Conservation (phyloP, 208 protist genomes). For the Blechomonas ayalai region DNA sequence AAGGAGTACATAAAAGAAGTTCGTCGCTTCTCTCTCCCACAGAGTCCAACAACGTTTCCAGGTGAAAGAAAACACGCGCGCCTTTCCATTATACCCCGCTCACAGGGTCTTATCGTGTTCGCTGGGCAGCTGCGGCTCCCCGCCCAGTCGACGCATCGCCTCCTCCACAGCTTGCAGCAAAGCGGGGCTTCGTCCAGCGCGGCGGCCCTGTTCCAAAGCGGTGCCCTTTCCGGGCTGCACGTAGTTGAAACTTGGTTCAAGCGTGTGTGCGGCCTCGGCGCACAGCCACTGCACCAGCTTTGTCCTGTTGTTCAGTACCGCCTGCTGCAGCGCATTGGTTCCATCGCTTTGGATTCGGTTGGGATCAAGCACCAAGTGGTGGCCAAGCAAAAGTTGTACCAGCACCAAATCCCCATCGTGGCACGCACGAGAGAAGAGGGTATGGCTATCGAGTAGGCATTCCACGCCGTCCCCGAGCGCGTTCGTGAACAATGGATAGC, state of each 20-base stretch:
- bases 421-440: slow-evolving; percentile 15
- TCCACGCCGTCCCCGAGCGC: no score
- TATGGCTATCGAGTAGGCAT: slow-evolving; percentile 2
- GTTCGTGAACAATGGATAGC: no score
- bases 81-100: no score
- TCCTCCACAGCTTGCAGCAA: slow-evolving; percentile 1
- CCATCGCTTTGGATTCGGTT: slow-evolving; percentile 14
- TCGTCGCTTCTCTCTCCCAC: no score
- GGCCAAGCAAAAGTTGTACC: slow-evolving; percentile 1
- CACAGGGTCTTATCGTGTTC: no score
- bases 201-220: slow-evolving; percentile 7
- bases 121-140: no score
- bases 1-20: no score
- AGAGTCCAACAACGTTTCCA: no score
- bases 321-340: slow-evolving; percentile 15
- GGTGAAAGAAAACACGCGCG: no score
- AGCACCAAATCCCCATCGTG: slow-evolving; percentile 3
- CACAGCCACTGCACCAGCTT: slow-evolving; percentile 12
- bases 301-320: slow-evolving; percentile 3
- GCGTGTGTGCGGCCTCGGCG: background rate
- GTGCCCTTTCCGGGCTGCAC: slow-evolving; percentile 4
- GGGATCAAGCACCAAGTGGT: slow-evolving; percentile 1
- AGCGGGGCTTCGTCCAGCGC: background rate
- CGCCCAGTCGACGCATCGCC: background rate
- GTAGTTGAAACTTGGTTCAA: slow-evolving; percentile 3